These are phyloP conservation scores for Dactylellina sp. DNA, from an alignment of 2,329 filamentous ascomycete species.

Conservation along the genomic window DNA sequence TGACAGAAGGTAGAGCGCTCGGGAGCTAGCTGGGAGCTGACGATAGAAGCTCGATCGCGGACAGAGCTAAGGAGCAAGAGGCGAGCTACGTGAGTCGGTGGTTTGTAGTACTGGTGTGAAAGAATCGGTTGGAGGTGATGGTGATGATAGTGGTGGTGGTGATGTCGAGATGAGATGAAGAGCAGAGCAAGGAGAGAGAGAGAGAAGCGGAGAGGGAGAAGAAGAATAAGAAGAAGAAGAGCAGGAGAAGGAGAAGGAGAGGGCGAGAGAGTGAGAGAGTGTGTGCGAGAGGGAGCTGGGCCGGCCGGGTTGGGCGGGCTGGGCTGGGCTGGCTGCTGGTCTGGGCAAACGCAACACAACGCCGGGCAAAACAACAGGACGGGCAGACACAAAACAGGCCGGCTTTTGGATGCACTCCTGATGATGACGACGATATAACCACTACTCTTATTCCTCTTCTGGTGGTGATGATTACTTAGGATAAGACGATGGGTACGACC, in stretches of 20 bases:
- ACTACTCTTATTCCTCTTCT: too few species aligned
- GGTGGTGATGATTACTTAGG: too few species aligned
- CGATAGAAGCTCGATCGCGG: too few species aligned
- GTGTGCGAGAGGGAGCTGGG: constrained; percentile 25
- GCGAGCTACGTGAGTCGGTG: background rate
- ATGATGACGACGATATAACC: too few species aligned
- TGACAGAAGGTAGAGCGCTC: too few species aligned
- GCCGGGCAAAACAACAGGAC: constrained; percentile 2
- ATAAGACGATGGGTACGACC: too few species aligned
- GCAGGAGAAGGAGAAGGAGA: constrained; percentile 15
- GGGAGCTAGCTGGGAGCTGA: too few species aligned
- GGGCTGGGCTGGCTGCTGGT: constrained; percentile 21
- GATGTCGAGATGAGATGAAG: constrained; percentile 1
- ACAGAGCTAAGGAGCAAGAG: too few species aligned
- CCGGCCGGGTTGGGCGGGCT: constrained; percentile 10
- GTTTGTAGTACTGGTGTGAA: constrained; percentile 5
- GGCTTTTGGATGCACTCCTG: too few species aligned
- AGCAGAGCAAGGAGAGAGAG: constrained; percentile 4
- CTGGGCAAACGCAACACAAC: constrained; percentile 2
- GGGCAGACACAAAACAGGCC: background rate
- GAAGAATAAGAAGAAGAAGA: constrained; percentile 1
- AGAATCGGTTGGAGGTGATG: constrained; percentile 21
- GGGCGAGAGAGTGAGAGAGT: constrained; percentile 9
- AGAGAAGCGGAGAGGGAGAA: constrained; percentile 11
- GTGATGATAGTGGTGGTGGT: constrained; percentile 17